Percentiles rank a stretch among this genome's conserved stretches.
These are phyloP conservation scores for Tolypocladium album DNA, from an alignment of 2,329 filamentous ascomycete species.

Conservation along the genomic window DNA sequence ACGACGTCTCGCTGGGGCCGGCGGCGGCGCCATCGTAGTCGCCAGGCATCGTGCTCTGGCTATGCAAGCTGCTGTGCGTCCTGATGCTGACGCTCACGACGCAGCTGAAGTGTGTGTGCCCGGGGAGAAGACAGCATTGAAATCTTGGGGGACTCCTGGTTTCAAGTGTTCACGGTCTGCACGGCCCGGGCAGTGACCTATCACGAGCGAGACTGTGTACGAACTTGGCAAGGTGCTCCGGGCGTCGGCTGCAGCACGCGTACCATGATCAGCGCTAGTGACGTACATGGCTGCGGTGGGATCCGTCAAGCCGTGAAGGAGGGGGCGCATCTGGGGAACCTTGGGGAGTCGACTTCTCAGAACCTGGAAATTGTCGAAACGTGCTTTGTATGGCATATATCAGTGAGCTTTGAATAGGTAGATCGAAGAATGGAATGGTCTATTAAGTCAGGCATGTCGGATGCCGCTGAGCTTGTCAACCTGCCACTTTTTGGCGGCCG, in stretches of 20 bases:
- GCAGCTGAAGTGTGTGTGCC: not conserved
- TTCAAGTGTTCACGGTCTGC: not conserved
- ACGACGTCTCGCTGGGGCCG: slow-evolving; percentile 16
- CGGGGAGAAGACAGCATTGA: not conserved
- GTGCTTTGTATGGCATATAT: too few relatives aligned
- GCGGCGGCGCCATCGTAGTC: not conserved
- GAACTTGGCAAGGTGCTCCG: not conserved
- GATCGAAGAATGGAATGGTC: not conserved
- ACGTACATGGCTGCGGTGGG: not conserved
- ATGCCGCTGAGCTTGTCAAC: not conserved
- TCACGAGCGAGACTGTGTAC: not conserved
- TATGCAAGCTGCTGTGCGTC: not conserved
- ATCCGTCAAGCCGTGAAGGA: not conserved
- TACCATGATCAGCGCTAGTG: not conserved
- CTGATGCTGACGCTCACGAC: not conserved
- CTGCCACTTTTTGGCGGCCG: not conserved
- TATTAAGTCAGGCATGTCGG: not conserved
- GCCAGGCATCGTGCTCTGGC: slow-evolving; percentile 1
- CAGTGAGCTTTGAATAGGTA: too few relatives aligned
- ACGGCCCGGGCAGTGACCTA: not conserved
- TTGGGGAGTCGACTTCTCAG: not conserved
- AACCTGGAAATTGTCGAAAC: too few relatives aligned
- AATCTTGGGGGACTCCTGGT: not conserved
- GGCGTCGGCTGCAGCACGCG: not conserved
- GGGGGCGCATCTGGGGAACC: not conserved